Evolutionary conservation across 2,329 filamentous ascomycete genomes (phyloP), one percentile per base, ranked within the genome.

Genomic region (Ceratocystis colombiana): DNA sequence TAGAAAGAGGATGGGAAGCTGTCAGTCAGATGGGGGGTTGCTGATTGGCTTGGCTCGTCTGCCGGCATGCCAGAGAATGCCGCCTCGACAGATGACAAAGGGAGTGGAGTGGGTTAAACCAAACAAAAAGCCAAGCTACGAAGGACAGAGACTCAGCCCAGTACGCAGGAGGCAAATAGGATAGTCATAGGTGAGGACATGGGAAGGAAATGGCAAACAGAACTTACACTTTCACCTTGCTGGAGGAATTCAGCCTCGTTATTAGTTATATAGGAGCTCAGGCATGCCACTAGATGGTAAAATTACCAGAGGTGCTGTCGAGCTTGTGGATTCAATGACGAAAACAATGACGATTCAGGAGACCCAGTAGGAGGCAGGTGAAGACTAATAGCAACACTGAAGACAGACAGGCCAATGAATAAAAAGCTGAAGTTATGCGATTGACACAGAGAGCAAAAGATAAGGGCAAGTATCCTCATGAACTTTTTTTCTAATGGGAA

Each of bases 81-180:
- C 25, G 64, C 45, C n/a, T 37, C 53, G 64, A 62, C 59, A 30
- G 67, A 66, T 55, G 61, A 37, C 28, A 37, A n/a, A 59, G 55
- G 28, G 17, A 59, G 12, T 30, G 8, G 10, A 50, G 15, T 5
- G 22, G 48, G 48, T 5, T 25, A 28, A 28, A 20, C 10, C 10
- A 15, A 53, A 28, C 48, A 53, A 53, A 53, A 50, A 25, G 48
- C 48, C 48, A 50, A 63, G 33, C 33, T 22, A 20, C 3, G 30
- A 20, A 28, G 20, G 46, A 62, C 15, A 30, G 44, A 63, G 25
- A 22, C 22, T 22, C 22, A 22, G n/a, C 28, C 15, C 20, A n/a
- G 44, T 15, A 44, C 4, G 46, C 15, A 30, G 61, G 17, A 25
- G 22, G 37, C 3, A 33, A 20, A 28, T 17, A 8, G 41, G 17